A percentile compares a stretch with the other conserved stretches of the same genome.
Evolutionary conservation across 1,284 basidiomycete genomes (phyloP).

Genomic region (Kwoniella shivajii): DNA sequence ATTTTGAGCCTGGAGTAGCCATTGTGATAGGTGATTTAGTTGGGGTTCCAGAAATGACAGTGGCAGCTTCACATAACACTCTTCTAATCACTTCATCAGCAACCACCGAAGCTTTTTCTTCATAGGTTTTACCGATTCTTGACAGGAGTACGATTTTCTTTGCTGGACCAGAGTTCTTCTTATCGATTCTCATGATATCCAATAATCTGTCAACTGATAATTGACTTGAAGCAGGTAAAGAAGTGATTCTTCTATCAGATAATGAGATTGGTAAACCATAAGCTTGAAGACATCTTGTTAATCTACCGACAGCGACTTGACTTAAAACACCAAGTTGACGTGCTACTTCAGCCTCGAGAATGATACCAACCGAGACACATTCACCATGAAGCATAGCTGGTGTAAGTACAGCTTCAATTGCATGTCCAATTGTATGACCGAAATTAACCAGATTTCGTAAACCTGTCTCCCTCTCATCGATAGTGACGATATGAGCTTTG

Average conservation of each 20-base stretch:
- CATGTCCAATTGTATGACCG: constrained; percentile 94
- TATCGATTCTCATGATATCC: constrained; percentile 91
- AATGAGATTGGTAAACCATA: constrained; percentile 85
- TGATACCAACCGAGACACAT: constrained; percentile 89
- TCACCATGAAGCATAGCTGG: constrained; percentile 91
- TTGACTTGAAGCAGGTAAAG: constrained; percentile 67
- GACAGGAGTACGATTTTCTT: constrained; percentile 94
- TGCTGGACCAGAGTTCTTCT: constrained; percentile 86
- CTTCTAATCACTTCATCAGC: constrained; percentile 76
- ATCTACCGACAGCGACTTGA: constrained; percentile 85
- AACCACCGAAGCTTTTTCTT: constrained; percentile 87
- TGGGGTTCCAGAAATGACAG: constrained; percentile 70
- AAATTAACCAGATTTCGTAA: constrained; percentile 97
- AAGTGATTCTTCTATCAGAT: constrained; percentile 71
- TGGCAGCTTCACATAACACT: constrained; percentile 74
- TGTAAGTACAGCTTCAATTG: constrained; percentile 90
- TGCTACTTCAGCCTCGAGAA: constrained; percentile 88
- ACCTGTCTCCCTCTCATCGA: constrained; percentile 92
- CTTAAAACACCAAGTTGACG: constrained; percentile 80
- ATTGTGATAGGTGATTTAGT: constrained; percentile 72
- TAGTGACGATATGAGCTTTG: constrained; percentile 91
- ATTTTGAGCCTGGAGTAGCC: constrained; percentile 94
- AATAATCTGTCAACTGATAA: constrained; percentile 81
- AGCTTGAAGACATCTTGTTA: constrained; percentile 77
- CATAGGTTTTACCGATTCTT: constrained; percentile 87